Evolutionary conservation across 2,329 filamentous ascomycete genomes (phyloP).

Genomic region (Macrophomina pseudophaseolina): DNA sequence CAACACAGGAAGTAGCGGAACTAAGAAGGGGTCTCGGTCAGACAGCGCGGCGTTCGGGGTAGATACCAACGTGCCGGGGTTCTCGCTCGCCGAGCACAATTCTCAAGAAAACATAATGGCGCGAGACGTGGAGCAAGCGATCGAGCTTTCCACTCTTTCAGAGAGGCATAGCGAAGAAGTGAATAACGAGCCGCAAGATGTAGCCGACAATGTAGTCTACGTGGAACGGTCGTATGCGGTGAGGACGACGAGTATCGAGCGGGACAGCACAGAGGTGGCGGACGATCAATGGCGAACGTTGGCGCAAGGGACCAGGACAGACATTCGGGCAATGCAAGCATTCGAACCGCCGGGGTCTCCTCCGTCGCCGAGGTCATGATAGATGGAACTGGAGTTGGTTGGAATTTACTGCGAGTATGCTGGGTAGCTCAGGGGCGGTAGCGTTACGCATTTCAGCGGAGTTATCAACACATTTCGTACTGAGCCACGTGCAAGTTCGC

Average conservation of each 20-base stretch:
- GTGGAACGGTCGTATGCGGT: slow-evolving; percentile 13
- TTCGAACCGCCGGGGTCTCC: background rate
- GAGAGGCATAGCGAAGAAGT: slow-evolving; percentile 4
- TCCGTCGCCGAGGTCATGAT: background rate
- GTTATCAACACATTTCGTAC: background rate
- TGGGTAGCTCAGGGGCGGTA: background rate
- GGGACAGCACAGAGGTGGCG: background rate
- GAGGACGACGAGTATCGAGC: background rate
- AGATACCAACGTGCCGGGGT: slow-evolving; percentile 9
- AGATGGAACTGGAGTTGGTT: background rate
- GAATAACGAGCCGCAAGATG: too few relatives aligned
- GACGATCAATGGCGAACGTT: background rate
- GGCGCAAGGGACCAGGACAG: background rate
- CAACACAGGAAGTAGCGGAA: background rate
- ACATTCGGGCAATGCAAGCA: background rate
- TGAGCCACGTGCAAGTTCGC: too few relatives aligned
- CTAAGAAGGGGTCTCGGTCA: background rate
- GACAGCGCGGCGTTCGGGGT: slow-evolving; percentile 16
- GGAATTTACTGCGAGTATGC: background rate
- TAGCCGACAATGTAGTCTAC: background rate
- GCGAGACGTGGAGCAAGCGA: background rate
- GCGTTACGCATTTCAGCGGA: background rate
- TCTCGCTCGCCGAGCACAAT: background rate
- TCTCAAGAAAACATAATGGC: slow-evolving; percentile 8
- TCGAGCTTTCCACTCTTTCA: background rate